phyloP scores from a whole-genome alignment of 768 basidiomycete genomes.

The Boletus rubescentipes region DNA sequence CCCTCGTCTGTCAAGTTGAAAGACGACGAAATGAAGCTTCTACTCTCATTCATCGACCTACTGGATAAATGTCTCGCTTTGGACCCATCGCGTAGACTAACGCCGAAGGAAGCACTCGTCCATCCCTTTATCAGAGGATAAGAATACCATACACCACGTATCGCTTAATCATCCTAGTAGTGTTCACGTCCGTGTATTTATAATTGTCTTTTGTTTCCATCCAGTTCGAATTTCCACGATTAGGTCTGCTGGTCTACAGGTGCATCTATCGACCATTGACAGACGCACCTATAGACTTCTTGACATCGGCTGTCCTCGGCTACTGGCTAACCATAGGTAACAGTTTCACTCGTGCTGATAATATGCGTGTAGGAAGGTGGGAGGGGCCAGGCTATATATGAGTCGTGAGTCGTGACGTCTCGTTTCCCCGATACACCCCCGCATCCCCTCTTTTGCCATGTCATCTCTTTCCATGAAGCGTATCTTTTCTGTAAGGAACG shows the following conservation, averaged over 20 bases:
- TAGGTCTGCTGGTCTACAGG: slow-evolving; percentile 6
- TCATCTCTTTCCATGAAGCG: slow-evolving; percentile 7
- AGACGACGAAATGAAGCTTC: slow-evolving; percentile 83
- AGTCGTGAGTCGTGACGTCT: background rate
- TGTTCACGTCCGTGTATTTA: slow-evolving; percentile 23
- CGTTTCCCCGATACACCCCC: background rate
- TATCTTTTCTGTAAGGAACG: slow-evolving; percentile 13
- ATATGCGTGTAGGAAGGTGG: too few relatives aligned
- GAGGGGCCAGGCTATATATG: background rate
- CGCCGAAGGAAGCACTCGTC: slow-evolving; percentile 84
- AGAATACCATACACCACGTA: slow-evolving; percentile 13
- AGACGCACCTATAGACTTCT: too few relatives aligned
- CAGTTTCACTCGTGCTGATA: too few relatives aligned
- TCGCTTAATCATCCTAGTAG: slow-evolving; percentile 20
- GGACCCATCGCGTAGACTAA: slow-evolving; percentile 82
- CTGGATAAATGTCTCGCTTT: slow-evolving; percentile 88
- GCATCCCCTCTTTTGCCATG: slow-evolving; percentile 13
- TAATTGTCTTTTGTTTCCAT: slow-evolving; percentile 11
- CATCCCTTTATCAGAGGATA: slow-evolving; percentile 82
- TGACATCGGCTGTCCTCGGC: too few relatives aligned
- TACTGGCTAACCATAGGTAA: too few relatives aligned
- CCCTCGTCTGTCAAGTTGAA: slow-evolving; percentile 73
- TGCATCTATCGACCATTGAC: too few relatives aligned
- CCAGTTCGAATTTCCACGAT: slow-evolving; percentile 3
- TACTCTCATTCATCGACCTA: slow-evolving; percentile 82